Base-by-base conservation (phyloP, 345 rosid species). In the Triadica sebifera region DNA sequence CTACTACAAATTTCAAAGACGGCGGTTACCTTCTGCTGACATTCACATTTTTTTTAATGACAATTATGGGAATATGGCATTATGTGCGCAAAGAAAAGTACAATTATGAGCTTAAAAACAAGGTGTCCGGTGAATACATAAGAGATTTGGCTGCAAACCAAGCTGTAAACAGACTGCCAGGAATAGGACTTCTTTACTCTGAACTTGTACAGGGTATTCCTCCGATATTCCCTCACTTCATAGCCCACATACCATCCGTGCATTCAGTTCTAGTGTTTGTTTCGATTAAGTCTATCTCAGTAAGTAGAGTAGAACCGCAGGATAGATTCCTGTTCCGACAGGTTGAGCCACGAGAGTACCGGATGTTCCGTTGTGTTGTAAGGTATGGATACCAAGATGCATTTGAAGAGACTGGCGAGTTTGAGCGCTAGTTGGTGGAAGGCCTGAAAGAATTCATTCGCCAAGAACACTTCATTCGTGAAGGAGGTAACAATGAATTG, bases 131-230 rank as follows among this genome's bases (percentile, higher is more conserved):
- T 1, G 89, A 81, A 50, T 84, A 59, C 50, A 52, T 87, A 15
- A 69, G 76, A 67, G 82, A 87, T 16, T 79, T 88, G 65, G 86
- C 77, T 6, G 39, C 76, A 0, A 81, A 78, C 24, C 83, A 86
- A 3, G 69, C 70, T 3, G 71, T 93, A 24, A 85, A 75, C 45
- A 70, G 96, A 20, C 58, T 88, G 4, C 91, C 93, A 0, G 95
- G 97, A 67, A 81, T 94, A 1, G 95, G 88, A 10, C 80, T 94
- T 62, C 75, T 90, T 49, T 90, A 89, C 81, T 84, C 93, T 0
- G 94, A 92, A 81, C 90, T 90, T 47, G 93, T 88, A 16, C 91
- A 92, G 15, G 97, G 97, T 41, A 88, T 89, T 52, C 92, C 96
- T 57, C 98, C 92, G 0, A 83, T 92, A 50, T 85, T 90, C 66